These are phyloP conservation scores for Mucor piriformis DNA, from an alignment of 371 early-diverging fungal species.

Conservation along the genomic window DNA sequence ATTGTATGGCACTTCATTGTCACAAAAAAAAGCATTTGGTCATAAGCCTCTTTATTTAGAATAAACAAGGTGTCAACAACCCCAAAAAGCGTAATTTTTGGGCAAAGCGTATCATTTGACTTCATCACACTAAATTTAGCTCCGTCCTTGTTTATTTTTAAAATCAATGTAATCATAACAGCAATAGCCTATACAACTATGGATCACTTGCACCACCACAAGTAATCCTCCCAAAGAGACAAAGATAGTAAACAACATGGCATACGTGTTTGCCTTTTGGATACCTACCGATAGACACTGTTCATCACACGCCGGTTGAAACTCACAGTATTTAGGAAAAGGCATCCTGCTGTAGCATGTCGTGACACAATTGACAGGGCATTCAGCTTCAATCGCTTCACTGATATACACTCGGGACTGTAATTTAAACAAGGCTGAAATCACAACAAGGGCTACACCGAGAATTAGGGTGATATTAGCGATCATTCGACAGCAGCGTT, in stretches of 20 bases:
- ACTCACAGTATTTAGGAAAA: not conserved
- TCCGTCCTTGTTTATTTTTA: not conserved
- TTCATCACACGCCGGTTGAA: not conserved
- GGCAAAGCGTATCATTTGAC: no score
- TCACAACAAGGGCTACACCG: not conserved
- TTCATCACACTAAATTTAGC: no score
- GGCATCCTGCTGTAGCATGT: not conserved
- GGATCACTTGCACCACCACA: not conserved
- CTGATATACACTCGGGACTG: not conserved
- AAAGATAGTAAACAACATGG: not conserved
- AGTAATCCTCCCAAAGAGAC: not conserved
- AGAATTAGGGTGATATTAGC: not conserved
- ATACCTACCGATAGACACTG: not conserved
- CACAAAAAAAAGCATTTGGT: no score
- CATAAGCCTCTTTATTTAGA: no score
- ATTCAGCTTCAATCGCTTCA: not conserved
- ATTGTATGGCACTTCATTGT: no score
- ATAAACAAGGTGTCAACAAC: no score
- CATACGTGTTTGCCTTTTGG: not conserved
- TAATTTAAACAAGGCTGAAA: slow-evolving; percentile 3
- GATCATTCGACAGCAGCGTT: not conserved
- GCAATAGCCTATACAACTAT: not conserved
- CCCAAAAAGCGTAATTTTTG: no score
- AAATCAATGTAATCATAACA: not conserved
- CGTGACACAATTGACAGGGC: not conserved